Evolutionary conservation across 306 rosid species (phyloP), one percentile per base, ranked within the genome.

Genomic region (Lathyrus aphaca): DNA sequence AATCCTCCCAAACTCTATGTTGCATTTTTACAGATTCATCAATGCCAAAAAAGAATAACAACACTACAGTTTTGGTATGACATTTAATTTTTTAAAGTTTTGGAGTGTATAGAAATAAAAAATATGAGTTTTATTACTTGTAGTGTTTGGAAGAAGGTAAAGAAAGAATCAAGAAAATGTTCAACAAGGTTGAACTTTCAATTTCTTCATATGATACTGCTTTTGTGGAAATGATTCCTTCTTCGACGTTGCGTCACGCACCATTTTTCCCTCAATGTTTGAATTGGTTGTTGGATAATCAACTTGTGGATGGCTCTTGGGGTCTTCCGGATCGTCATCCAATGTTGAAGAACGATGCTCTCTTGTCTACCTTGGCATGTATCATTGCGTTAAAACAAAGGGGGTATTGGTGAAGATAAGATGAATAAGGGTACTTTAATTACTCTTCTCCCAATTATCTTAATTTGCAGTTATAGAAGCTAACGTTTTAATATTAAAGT

Each of bases 201-300:
- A 68, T 82, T 67, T 93, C 98, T 63, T 83, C 89, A 1, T 93
- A 90, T 68, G 96, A 93, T 78, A 93, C 98, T 5, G 94, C 98
- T 73, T 85, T 96, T 96, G 93, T 93, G 60, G 98, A 97, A 29
- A 88, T 86, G 98, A 69, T 88, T 69, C 90, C 91, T 67, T 86
- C 91, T 42, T 81, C 84, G 40, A 62, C 79, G 76, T 83, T 90
- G 39, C 59, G 68, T 5, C 46, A 48, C 12, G 64, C 70, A 27
- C 98, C 97, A 7, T 78, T 80, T 74, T 93, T 90, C 69, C 98
- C 96, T 14, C 80, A 82, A 40, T 88, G 97, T 54, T 55, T 93
- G 61, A 75, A 85, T 39, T 93, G 98, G 96, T 77, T 90, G 50
- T 69, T 86, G 64, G 82, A 81, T 17, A 85, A 86, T 77, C 98